Evolutionary conservation across 2,329 filamentous ascomycete genomes (phyloP), one percentile per base, ranked within the genome.

Genomic region (Rhynchosporium secalis): DNA sequence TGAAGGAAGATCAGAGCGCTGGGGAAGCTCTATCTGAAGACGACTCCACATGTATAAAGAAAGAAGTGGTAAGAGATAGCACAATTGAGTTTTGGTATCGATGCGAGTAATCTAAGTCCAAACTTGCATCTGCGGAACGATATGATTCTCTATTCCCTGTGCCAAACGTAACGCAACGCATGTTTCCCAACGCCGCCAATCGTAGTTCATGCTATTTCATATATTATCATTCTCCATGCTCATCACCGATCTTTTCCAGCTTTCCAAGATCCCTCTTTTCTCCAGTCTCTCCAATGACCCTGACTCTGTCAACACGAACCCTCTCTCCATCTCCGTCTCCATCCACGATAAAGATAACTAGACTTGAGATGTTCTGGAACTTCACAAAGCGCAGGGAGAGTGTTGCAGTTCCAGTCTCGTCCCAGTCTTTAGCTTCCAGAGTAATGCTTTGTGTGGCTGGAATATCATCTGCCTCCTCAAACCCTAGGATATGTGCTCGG

Each of bases 231-330:
- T 58, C 60, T 41, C 56, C 59, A 57, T 65, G 88, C 83, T 91
- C 88, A 70, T 96, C 89, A 13, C 88, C 91, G 73, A 97, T 85
- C 86, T 98, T 98, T 82, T 98, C 92, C 68, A 99, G 79, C 81
- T 96, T 96, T 69, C 93, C 94, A 85, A 92, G 91, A 62, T 95
- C 90, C 64, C 92, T 84, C 84, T 96, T 96, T 81, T 96, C 88
- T 13, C 95, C 94, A 15, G 86, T 85, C 76, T 98, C 94, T 36
- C 95, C 95, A 72, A 98, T 87, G 60, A 98, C 80, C 70, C 86
- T 83, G 68, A 95, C 77, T 57, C 91, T 83, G 76, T 95, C 91
- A 56, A 99, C 76, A 61, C 95, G 87, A 62, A 95, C 88, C 80
- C 91, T 93, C 74, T 98, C 93, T 48, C 88, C 85, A 57, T 91